Percentiles rank a stretch among this genome's conserved stretches.
phyloP scores from a whole-genome alignment of 192 early-diverging fungal genomes.

The Gaertneriomyces semiglobifer region DNA sequence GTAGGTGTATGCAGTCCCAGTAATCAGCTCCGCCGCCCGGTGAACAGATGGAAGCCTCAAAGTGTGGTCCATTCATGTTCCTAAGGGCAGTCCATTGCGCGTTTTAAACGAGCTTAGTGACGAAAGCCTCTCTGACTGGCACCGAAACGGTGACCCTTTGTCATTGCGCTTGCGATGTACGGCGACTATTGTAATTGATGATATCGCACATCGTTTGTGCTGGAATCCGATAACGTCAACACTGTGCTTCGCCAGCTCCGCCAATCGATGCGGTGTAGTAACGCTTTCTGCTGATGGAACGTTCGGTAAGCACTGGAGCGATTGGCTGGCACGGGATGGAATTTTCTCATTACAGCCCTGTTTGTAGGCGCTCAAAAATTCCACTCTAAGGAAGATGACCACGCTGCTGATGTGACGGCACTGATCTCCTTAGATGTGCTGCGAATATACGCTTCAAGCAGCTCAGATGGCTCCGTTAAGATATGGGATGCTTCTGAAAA shows the following conservation, averaged over 20 bases:
- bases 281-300: background rate
- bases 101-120: background rate
- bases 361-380: constrained; percentile 8
- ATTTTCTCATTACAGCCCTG: too few relatives aligned
- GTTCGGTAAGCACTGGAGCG: background rate
- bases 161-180: too few relatives aligned
- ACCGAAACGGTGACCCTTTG: constrained; percentile 8
- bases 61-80: constrained; percentile 34
- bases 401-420: constrained; percentile 31
- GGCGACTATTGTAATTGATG: too few relatives aligned
- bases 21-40: too few relatives aligned
- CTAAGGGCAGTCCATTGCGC: background rate
- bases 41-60: constrained; percentile 36
- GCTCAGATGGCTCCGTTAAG: constrained; percentile 48
- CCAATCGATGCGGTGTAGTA: too few relatives aligned
- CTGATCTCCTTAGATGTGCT: constrained; percentile 22
- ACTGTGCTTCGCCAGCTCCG: too few relatives aligned
- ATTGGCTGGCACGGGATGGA: too few relatives aligned
- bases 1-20: too few relatives aligned
- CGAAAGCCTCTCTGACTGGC: background rate
- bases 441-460: constrained; percentile 35
- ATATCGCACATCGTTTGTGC: too few relatives aligned
- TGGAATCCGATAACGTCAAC: too few relatives aligned
- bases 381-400: constrained; percentile 49
- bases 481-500: constrained; percentile 47